A percentile compares a stretch with the other conserved stretches of the same genome.
These are phyloP conservation scores for Alternaria consortialis DNA, from an alignment of 2,329 filamentous ascomycete genomes.

Conservation along the genomic window DNA sequence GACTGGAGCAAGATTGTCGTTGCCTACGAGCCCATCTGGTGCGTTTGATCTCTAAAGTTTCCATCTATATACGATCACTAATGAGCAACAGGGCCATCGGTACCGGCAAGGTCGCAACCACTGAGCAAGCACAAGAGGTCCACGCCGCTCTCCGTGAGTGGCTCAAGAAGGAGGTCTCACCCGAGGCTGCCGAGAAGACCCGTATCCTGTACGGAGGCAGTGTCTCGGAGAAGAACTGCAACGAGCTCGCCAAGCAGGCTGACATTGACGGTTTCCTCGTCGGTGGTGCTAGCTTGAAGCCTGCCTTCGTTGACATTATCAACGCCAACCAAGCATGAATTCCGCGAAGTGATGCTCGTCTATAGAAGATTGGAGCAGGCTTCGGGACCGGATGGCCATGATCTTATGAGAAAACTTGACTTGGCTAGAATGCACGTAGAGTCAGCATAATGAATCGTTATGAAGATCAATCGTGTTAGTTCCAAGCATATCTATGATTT, in stretches of 20 bases:
- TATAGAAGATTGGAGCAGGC: conserved; percentile 44
- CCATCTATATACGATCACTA: conserved; percentile 9
- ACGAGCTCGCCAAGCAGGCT: conserved; percentile 85
- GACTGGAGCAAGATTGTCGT: conserved; percentile 96
- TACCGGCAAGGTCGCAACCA: conserved; percentile 70
- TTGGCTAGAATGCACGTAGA: conserved; percentile 3
- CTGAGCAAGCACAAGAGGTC: conserved; percentile 55
- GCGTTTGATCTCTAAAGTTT: conserved; percentile 34
- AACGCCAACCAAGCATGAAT: conserved; percentile 62
- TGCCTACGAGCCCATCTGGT: conserved; percentile 99
- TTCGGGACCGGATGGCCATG: background rate
- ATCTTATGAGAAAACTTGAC: conserved; percentile 6
- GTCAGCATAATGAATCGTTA: conserved; percentile 15
- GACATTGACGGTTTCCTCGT: conserved; percentile 99
- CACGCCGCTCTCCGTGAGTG: conserved; percentile 86
- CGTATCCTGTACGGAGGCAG: conserved; percentile 96
- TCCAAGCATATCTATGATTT: background rate
- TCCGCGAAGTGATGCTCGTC: conserved; percentile 44
- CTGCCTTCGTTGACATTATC: conserved; percentile 81
- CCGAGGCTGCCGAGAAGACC: conserved; percentile 82
- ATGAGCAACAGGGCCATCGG: conserved; percentile 69
- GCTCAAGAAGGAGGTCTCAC: conserved; percentile 78
- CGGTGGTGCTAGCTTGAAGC: conserved; percentile 95
- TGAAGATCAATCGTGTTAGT: background rate
- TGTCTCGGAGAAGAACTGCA: conserved; percentile 98